Base-by-base conservation (phyloP, 805 yeast genomes). In the Yarrowia keelungensis region DNA sequence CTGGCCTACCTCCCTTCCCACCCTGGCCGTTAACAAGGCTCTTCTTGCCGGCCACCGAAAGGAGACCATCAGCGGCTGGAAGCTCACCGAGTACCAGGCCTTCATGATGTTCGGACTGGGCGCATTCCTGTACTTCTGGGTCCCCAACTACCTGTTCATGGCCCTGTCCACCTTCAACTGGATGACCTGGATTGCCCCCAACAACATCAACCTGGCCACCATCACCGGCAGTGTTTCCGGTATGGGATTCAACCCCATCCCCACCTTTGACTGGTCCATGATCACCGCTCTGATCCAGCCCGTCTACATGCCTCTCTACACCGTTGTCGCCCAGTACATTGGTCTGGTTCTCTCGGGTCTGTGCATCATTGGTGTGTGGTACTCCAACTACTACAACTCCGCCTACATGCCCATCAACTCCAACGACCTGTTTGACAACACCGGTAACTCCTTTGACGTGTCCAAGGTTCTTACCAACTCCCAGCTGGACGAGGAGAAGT, bases 1-100 rank as follows among this genome's bases (percentile, higher is more conserved):
- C 69, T 88, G 91, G 91, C 91, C 91, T 8, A 80, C 85, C 32
- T 82, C 84, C 70, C 79, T 88, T 74, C 88, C 87, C 70, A 82
- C 87, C 3, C 76, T 86, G 43, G 85, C 90, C 32, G 81, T 87
- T 75, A 82, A 85, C 81, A 81, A 83, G 77, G 81, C 86, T 74
- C 79, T 87, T 75, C 82, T 69, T 15, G 11, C 79, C 36, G 70
- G 68, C n/a, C 71, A 73, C 14, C 76, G 73, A 65, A 73, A 70
- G 53, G 74, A 69, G 49, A 74, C 61, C 14, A 67, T 74, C 49
- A 76, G 82, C 71, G 86, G 86, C 2, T 85, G 88, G 87, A 83
- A 75, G 54, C 79, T 84, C 49, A 80, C 85, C 5, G 77, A 85
- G 71, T 79, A 81, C 67, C 73, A 75, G 49, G 81, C 84, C 71